Evolutionary conservation across 1,284 basidiomycete genomes (phyloP).

Genomic region (Ustilago lituana): DNA sequence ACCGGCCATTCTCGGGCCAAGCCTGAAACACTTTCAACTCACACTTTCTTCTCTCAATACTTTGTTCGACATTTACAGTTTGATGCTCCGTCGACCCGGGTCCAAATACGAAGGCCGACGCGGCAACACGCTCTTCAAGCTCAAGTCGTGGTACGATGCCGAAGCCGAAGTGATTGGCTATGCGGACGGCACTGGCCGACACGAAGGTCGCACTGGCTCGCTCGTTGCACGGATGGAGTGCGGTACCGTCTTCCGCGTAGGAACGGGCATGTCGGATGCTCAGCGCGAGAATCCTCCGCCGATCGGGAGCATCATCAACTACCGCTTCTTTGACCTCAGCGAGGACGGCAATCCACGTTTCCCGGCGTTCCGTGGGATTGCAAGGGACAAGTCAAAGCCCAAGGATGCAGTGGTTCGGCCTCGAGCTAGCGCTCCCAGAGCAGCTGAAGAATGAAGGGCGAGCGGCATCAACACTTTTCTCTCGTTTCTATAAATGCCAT

Average conservation of each 20-base stretch:
- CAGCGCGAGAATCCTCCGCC: constrained; percentile 65
- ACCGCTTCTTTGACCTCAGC: constrained; percentile 76
- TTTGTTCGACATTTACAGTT: no score
- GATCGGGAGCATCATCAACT: constrained; percentile 73
- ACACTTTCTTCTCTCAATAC: no score
- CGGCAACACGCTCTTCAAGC: constrained; percentile 73
- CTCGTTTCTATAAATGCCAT: no score
- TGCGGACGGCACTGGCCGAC: constrained; percentile 72
- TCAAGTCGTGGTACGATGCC: constrained; percentile 77
- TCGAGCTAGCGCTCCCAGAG: constrained; percentile 10
- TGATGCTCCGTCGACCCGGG: constrained; percentile 75
- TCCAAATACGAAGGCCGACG: constrained; percentile 73
- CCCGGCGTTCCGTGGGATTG: constrained; percentile 74
- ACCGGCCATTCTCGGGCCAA: not conserved
- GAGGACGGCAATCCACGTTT: constrained; percentile 71
- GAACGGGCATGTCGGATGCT: constrained; percentile 58
- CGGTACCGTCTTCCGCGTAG: constrained; percentile 69
- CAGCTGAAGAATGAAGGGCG: constrained; percentile 1
- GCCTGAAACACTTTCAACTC: no score
- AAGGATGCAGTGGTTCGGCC: constrained; percentile 53
- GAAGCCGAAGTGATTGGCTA: constrained; percentile 75
- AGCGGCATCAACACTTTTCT: no score
- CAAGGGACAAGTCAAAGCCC: constrained; percentile 45
- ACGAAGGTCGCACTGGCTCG: constrained; percentile 72
- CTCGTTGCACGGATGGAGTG: constrained; percentile 75